Percentiles rank a stretch among this genome's conserved stretches.
Conservation (phyloP, 2,329 filamentous ascomycete genomes). For the Cytospora paraplurivora region DNA sequence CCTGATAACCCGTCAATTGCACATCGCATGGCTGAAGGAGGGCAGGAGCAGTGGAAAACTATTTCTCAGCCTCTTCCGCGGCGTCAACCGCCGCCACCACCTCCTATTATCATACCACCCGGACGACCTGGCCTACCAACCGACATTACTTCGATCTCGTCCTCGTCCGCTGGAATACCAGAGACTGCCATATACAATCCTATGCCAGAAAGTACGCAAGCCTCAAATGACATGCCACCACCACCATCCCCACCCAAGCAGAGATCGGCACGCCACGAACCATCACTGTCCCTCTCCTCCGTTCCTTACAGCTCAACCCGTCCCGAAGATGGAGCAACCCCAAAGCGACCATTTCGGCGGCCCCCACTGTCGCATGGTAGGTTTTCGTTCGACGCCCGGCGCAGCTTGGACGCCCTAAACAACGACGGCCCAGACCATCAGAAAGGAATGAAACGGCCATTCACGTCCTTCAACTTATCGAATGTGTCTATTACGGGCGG, state of each 20-base stretch:
- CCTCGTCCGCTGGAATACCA: neutral
- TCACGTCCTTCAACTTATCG: conserved; percentile 20
- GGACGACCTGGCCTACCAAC: conserved; percentile 26
- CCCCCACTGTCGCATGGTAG: conserved; percentile 24
- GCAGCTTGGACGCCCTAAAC: conserved; percentile 18
- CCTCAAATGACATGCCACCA: conserved; percentile 17
- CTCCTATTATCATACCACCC: conserved; percentile 21
- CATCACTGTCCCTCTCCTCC: conserved; percentile 19
- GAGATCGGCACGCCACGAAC: conserved; percentile 15
- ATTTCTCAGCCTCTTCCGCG: conserved; percentile 23
- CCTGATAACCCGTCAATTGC: conserved; percentile 17
- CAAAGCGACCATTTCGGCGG: conserved; percentile 10
- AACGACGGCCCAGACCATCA: conserved; percentile 26
- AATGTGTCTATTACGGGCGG: conserved; percentile 16
- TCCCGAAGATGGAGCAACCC: conserved; percentile 7
- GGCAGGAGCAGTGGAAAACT: conserved; percentile 2
- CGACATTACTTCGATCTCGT: conserved; percentile 7
- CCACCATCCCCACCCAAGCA: conserved; percentile 22
- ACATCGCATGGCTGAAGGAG: conserved; percentile 17
- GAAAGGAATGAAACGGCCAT: conserved; percentile 41
- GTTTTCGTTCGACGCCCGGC: conserved; percentile 21
- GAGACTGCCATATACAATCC: conserved; percentile 5
- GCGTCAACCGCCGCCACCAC: conserved; percentile 25
- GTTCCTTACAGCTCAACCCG: conserved; percentile 16
- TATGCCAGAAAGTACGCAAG: conserved; percentile 1